Conservation (phyloP, 306 rosid species). For the Acmispon strigosus region DNA sequence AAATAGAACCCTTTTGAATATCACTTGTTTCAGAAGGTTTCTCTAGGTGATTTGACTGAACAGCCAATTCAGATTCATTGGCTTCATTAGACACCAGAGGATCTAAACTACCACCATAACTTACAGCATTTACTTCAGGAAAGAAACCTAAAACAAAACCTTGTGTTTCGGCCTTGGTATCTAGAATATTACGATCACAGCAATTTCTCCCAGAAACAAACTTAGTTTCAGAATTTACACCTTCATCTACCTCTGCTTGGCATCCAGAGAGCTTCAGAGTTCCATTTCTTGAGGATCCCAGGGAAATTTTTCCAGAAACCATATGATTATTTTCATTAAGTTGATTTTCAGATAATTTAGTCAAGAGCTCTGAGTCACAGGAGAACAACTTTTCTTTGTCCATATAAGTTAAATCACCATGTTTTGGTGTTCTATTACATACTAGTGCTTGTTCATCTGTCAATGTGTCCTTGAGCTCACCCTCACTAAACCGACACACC, state of each 20-base stretch:
- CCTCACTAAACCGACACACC: slow-evolving; percentile 17
- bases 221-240: slow-evolving; percentile 19
- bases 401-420: slow-evolving; percentile 19
- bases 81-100: slow-evolving; percentile 18
- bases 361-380: slow-evolving; percentile 30
- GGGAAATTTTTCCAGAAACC: slow-evolving; percentile 9
- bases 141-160: slow-evolving; percentile 28
- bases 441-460: slow-evolving; percentile 17
- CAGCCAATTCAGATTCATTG: slow-evolving; percentile 17
- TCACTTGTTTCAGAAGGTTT: slow-evolving; percentile 19
- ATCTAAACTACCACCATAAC: slow-evolving; percentile 16
- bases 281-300: slow-evolving; percentile 1
- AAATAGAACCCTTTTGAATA: slow-evolving; percentile 20
- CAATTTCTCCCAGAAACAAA: slow-evolving; percentile 20
- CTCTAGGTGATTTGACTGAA: slow-evolving; percentile 25
- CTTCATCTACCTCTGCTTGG: slow-evolving; percentile 2
- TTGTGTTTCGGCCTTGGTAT: slow-evolving; percentile 23
- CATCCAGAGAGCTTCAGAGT: too few relatives aligned
- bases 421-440: slow-evolving; percentile 31
- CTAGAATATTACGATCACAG: not conserved
- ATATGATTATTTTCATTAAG: slow-evolving; percentile 9
- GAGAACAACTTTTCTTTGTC: slow-evolving; percentile 24
- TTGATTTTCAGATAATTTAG: slow-evolving; percentile 21
- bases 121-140: slow-evolving; percentile 17
- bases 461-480: slow-evolving; percentile 20